phyloP scores from a whole-genome alignment of 2,329 filamentous ascomycete species.

The Daldinia sp. region DNA sequence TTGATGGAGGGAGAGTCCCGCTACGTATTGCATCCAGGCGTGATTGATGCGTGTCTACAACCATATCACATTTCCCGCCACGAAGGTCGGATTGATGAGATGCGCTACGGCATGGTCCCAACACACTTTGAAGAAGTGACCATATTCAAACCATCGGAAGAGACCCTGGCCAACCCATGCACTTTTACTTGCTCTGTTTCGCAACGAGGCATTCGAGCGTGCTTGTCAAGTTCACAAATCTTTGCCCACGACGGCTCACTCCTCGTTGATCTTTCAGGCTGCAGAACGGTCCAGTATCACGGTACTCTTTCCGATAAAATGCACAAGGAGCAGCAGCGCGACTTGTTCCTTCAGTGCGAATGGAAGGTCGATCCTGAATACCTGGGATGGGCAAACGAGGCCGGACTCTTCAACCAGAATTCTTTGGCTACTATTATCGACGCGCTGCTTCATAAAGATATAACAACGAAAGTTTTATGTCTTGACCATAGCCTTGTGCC shows the following conservation, averaged over 20 bases:
- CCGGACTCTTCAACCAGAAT: background rate
- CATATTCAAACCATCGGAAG: conserved; percentile 10
- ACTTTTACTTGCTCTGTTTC: background rate
- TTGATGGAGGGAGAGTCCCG: conserved; percentile 52
- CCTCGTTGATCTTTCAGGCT: background rate
- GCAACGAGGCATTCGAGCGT: background rate
- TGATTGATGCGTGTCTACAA: conserved; percentile 55
- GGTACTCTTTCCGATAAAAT: background rate
- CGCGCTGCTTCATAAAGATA: background rate
- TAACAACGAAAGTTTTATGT: background rate
- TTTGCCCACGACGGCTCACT: background rate
- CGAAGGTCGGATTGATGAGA: conserved; percentile 47
- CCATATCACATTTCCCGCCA: conserved; percentile 50
- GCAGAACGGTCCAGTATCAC: background rate
- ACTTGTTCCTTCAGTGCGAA: background rate
- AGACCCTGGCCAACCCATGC: background rate
- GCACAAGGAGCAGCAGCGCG: background rate
- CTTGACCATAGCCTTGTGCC: background rate
- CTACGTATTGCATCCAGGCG: conserved; percentile 55
- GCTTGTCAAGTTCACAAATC: background rate
- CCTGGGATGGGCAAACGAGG: background rate
- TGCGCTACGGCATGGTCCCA: conserved; percentile 48
- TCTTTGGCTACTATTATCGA: background rate
- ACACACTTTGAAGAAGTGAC: conserved; percentile 25
- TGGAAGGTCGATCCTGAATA: background rate